Percentiles rank a stretch among this genome's conserved stretches.
These are phyloP conservation scores for Schizosaccharomyces cryophilus DNA, from an alignment of 805 yeast genomes.

Conservation along the genomic window DNA sequence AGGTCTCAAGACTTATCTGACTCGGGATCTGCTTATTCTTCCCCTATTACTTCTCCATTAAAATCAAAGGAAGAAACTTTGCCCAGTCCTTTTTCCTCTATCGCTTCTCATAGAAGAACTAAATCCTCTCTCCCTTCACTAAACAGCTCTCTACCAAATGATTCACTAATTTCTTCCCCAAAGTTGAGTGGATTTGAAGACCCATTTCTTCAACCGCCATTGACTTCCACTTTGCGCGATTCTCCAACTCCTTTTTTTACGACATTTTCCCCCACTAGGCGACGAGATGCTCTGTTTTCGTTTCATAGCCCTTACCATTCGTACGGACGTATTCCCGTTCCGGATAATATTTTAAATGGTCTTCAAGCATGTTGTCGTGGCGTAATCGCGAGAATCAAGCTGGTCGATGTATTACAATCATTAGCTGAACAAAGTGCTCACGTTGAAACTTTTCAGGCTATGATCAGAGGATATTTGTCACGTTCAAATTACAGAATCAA, in stretches of 20 bases:
- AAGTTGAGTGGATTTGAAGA: neutral
- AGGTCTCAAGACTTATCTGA: neutral
- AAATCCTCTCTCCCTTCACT: neutral
- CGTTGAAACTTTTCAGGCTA: neutral
- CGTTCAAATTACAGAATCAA: neutral
- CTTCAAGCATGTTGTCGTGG: conserved; percentile 2
- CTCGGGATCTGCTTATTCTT: neutral
- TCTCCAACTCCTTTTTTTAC: neutral
- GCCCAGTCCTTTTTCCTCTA: neutral
- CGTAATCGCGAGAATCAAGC: neutral
- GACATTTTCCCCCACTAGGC: neutral
- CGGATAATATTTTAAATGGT: neutral
- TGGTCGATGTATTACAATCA: neutral
- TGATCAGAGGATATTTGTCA: neutral
- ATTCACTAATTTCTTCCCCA: neutral
- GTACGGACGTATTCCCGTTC: neutral
- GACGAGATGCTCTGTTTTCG: neutral
- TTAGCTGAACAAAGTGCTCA: neutral
- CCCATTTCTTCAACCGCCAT: neutral
- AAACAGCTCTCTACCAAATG: neutral
- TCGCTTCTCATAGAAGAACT: neutral
- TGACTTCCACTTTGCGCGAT: neutral
- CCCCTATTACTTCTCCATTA: neutral
- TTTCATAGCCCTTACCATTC: neutral
- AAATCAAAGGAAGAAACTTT: neutral